Base-by-base conservation (phyloP, 192 early-diverging fungal genomes). In the Coemansia sp. region DNA sequence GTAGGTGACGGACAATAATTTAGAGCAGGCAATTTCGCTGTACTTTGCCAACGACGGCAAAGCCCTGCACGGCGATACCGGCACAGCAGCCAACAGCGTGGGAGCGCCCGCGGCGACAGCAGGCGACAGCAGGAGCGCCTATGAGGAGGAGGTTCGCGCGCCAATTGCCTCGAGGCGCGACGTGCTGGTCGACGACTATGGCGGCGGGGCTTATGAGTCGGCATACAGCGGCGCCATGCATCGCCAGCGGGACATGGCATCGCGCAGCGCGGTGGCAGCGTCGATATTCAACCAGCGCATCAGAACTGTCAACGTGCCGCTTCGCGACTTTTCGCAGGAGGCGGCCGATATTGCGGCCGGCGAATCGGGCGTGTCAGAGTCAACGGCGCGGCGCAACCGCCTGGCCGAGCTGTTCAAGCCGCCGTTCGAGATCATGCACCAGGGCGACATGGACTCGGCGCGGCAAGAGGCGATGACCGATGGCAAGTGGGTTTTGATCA, bases 361-460 rank as follows among this genome's bases (percentile, higher is more conserved):
- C n/a, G 53, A 23, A 6, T 59, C 72, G 10, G 35, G 59, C 1
- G 41, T 42, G 43, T 21, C 26, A 25, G 42, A 68, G 11, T 33
- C 63, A n/a, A 39, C 63, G 57, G 65, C 75, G 60, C 73, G 78
- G 69, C 85, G 74, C 67, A 85, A 81, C 70, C 78, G 87, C 26
- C 68, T 94, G 41, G 88, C 91, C 2, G 88, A 93, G 55, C 72
- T 97, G 53, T 98, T 94, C 73, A 84, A 88, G 37, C 90, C 94
- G 4, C 96, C 96, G 0, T 85, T 88, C 28, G 94, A 93, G 39
- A 90, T 98, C 63, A 97, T 98, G 88, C 88, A 85, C 56, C 65
- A 68, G 53, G 92, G 90, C 12, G 73, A 79, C 45, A 89, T 93
- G 73, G 88, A 93, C 37, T 76, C 83, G 82, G 91, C 90, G 14